These are phyloP conservation scores for Blepharisma stoltei DNA, from an alignment of 73 alveolate genomes.

Conservation along the genomic window DNA sequence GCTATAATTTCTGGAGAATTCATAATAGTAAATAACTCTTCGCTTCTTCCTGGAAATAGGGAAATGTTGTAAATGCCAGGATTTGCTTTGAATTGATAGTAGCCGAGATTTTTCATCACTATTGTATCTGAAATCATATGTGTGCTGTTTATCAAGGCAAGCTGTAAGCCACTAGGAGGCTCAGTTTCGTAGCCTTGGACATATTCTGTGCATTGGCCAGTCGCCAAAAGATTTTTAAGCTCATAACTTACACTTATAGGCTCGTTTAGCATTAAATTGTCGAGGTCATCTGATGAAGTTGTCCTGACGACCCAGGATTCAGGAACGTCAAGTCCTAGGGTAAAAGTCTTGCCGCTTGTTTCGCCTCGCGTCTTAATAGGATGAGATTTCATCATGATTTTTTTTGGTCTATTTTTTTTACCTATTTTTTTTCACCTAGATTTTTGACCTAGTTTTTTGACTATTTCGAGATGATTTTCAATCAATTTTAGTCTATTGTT, in stretches of 20 bases:
- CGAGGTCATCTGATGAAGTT: background rate
- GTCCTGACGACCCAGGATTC: constrained; percentile 22
- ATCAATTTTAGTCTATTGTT: no score
- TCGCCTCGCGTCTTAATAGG: no score
- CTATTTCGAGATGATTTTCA: no score
- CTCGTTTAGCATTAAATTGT: background rate
- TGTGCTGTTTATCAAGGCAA: background rate
- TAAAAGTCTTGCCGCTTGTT: background rate
- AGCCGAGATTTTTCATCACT: constrained; percentile 55
- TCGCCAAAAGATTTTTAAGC: background rate
- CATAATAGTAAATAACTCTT: background rate
- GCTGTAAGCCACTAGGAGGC: constrained; percentile 26
- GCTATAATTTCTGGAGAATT: background rate
- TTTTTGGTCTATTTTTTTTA: no score
- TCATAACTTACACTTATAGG: background rate
- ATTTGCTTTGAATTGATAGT: constrained; percentile 41
- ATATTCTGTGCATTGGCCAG: constrained; percentile 10
- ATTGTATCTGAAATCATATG: constrained; percentile 34
- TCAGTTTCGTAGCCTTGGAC: background rate
- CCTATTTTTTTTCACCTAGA: no score
- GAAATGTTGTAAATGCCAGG: constrained; percentile 22
- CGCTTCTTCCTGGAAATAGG: constrained; percentile 21
- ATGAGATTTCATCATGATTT: no score
- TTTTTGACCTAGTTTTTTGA: no score
- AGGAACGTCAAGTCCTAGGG: background rate